Evolutionary conservation across 202 grass and related monocot genomes (phyloP), one percentile per base, ranked within the genome.

Genomic region (Eragrostis tef): DNA sequence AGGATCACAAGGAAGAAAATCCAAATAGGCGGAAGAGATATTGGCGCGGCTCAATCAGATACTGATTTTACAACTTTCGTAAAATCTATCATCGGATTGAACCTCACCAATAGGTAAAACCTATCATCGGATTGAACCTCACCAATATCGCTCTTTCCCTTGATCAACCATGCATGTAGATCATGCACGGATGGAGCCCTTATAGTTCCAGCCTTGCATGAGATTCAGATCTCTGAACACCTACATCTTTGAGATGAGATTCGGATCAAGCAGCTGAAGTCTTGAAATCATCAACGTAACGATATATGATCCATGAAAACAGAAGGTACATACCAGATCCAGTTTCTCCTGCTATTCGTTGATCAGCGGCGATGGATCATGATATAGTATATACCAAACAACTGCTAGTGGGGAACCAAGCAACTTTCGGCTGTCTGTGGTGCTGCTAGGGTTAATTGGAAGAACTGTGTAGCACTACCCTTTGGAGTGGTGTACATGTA

Each of bases 41-140:
- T 98, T 98, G 95, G 95, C 95, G 89, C 95, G 95, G 95, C 95
- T 98, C 95, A 98, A 98, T 98, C 95, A 74, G 85, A 98, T 89
- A 90, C 73, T 67, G 80, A 65, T 88, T 91, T 95, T 90, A 91
- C 87, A 1, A 25, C 44, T 34, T 0, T 16, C 58, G 89, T 89
- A 93, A 93, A 80, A 83, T 50, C 90, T 57, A 85, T 54, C 78
- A 81, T 98, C 96, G 67, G 96, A 98, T 95, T 95, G 96, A 98
- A 98, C 96, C 96, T 93, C 96, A 98, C 96, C 96, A 99, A 99
- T 92, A n/a, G n/a, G 89, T 89, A 93, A 93, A 80, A 83, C 57
- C 90, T 57, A 85, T 54, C 78, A 81, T 99, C 96, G 67, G 96
- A 99, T 95, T 95, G 96, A 99, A 99, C 96, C 96, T 93, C 96